Conservation (phyloP, 805 yeast genomes). For the Starmerella bacillaris region DNA sequence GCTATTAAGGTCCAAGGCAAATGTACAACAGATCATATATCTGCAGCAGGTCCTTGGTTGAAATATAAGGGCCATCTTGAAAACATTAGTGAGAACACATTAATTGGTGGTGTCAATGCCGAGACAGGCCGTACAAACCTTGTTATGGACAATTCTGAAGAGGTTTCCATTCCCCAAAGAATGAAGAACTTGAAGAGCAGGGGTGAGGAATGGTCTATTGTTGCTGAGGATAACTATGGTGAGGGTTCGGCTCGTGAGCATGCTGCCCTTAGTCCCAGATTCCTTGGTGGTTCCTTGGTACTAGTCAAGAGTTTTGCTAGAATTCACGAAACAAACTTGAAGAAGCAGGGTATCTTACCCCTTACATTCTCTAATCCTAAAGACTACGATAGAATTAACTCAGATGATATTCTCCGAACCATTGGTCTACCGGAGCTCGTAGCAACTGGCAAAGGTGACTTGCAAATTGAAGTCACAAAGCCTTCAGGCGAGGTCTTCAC, state of each 20-base stretch:
- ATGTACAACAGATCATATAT: constrained; percentile 95
- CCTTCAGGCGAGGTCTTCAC: constrained; percentile 45
- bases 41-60: constrained; percentile 98
- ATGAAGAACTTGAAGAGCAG: constrained; percentile 92
- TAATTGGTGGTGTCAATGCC: constrained; percentile 91
- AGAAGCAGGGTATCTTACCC: constrained; percentile 96
- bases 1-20: constrained; percentile 88
- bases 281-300: constrained; percentile 77
- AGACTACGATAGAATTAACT: constrained; percentile 65
- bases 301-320: constrained; percentile 92
- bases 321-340: constrained; percentile 93
- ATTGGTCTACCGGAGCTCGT: constrained; percentile 58
- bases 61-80: constrained; percentile 96
- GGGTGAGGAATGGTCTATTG: constrained; percentile 73
- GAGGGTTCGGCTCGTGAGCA: constrained; percentile 99
- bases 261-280: constrained; percentile 90
- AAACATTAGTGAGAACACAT: constrained; percentile 83
- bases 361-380: constrained; percentile 75
- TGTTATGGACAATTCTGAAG: constrained; percentile 60
- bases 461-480: constrained; percentile 58
- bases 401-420: constrained; percentile 67
- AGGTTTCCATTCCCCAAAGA: constrained; percentile 75
- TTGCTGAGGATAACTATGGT: constrained; percentile 96
- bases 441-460: constrained; percentile 57
- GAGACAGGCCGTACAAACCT: constrained; percentile 92